Evolutionary conservation across 176 grass and related monocot genomes (phyloP).

Genomic region (Elymus sibiricus): DNA sequence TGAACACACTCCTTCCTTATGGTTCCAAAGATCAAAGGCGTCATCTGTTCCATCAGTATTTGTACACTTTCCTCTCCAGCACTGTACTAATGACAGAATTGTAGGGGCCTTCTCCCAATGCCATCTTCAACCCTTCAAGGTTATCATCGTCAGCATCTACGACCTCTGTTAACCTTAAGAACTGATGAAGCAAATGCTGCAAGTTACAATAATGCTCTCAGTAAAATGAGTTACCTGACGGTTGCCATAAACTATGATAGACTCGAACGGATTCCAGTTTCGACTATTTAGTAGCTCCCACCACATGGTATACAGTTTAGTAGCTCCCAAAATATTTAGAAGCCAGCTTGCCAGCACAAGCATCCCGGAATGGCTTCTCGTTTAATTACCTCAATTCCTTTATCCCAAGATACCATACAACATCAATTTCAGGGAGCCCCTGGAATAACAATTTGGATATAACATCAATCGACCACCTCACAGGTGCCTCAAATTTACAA

Average conservation of each 20-base stretch:
- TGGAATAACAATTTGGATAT: not conserved
- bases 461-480: not conserved
- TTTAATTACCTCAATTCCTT: not conserved
- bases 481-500: not conserved
- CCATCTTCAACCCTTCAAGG: conserved; percentile 24
- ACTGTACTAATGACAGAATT: conserved; percentile 11
- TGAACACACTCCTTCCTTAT: conserved; percentile 27
- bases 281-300: not conserved
- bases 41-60: not conserved
- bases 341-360: not conserved
- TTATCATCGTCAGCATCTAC: conserved; percentile 29
- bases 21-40: conserved; percentile 26
- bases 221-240: not conserved
- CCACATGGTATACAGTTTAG: not conserved
- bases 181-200: not conserved
- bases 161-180: not conserved
- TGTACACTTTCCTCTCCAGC: conserved; percentile 28
- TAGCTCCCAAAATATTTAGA: not conserved
- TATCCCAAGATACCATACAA: not conserved
- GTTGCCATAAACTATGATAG: not conserved
- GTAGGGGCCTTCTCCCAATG: conserved; percentile 17
- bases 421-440: not conserved
- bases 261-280: not conserved
- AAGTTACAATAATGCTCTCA: not conserved
- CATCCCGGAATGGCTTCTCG: not conserved